Evolutionary conservation across 228 moss, liverwort and hornwort genomes (phyloP).

Genomic region (Sphagnum magellanicum): DNA sequence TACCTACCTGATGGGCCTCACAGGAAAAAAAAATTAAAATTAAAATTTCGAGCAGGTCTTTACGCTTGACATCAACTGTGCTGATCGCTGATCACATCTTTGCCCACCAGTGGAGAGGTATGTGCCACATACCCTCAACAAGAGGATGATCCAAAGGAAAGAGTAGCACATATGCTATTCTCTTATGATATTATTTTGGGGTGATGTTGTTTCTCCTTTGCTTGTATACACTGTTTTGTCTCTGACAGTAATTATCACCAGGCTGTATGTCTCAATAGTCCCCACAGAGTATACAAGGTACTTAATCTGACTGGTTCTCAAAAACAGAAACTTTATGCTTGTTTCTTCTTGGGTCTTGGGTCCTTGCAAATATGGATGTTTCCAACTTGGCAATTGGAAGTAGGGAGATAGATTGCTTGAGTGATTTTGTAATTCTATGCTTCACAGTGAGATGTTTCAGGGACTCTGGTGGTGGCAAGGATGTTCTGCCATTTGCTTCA

Average conservation of each 20-base stretch:
- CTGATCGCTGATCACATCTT: constrained; percentile 80
- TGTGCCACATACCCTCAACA: background rate
- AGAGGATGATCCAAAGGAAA: too few relatives aligned
- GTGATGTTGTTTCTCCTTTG: background rate
- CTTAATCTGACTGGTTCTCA: background rate
- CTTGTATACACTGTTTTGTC: background rate
- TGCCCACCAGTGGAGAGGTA: constrained; percentile 63
- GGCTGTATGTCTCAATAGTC: constrained; percentile 60
- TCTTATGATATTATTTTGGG: too few relatives aligned
- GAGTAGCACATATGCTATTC: too few relatives aligned
- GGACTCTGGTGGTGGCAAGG: constrained; percentile 93
- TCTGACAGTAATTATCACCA: background rate
- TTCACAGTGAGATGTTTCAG: constrained; percentile 15
- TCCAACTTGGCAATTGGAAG: too few relatives aligned
- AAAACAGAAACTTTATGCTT: background rate
- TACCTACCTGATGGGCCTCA: too few relatives aligned
- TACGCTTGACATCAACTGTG: constrained; percentile 61
- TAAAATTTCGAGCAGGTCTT: too few relatives aligned
- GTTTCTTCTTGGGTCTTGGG: background rate
- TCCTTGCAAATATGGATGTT: too few relatives aligned
- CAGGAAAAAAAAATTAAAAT: too few relatives aligned
- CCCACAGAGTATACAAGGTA: constrained; percentile 81
- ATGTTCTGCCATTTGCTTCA: constrained; percentile 86
- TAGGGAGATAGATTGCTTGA: too few relatives aligned
- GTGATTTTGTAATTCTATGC: too few relatives aligned